Evolutionary conservation across 2,329 filamentous ascomycete genomes (phyloP), one percentile per base, ranked within the genome.

Genomic region (Fusarium sp.): DNA sequence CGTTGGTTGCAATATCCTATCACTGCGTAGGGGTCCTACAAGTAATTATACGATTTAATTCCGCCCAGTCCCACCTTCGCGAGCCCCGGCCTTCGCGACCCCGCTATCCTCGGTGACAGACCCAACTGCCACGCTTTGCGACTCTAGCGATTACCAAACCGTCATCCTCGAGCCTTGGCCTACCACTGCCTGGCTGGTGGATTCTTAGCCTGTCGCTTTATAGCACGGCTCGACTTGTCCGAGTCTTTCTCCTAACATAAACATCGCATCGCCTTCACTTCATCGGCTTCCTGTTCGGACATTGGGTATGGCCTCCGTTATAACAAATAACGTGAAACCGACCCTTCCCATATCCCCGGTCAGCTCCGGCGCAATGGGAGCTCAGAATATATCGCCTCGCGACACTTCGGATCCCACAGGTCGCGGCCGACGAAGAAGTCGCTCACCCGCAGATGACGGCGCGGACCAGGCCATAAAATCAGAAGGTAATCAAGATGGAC

Each of bases 391-490:
- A 28, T 78, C 76, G 42, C 78, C 77, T 31, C 61, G 71, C 31
- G 86, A 68, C 79, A 81, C 45, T 78, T 83, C 61, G 69, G 71
- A 75, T 62, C 53, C 65, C 44, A 61, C 71, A 26, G 83, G 83
- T 42, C 80, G 83, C 53, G 83, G 82, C 16, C 83, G 83, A 35
- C 82, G 79, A 35, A 80, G 83, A 69, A 85, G 83, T 68, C 83
- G 81, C 61, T 84, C 85, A 20, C 80, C 81, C 20, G 82, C 83
- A 65, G 82, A 83, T 70, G 82, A 85, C 26, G 80, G 81, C 24
- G 82, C 83, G 50, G 80, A 83, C 31, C 82, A 82, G 45, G 84
- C 85, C 68, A 81, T 79, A 48, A 83, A 81, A 38, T 79, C 78
- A 11, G 82, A 82, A 28, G 79, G 76, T n/a, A 72, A 75, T 13